These are phyloP conservation scores for Dactylorhiza incarnata DNA, from an alignment of 106 monocot species.

Conservation along the genomic window DNA sequence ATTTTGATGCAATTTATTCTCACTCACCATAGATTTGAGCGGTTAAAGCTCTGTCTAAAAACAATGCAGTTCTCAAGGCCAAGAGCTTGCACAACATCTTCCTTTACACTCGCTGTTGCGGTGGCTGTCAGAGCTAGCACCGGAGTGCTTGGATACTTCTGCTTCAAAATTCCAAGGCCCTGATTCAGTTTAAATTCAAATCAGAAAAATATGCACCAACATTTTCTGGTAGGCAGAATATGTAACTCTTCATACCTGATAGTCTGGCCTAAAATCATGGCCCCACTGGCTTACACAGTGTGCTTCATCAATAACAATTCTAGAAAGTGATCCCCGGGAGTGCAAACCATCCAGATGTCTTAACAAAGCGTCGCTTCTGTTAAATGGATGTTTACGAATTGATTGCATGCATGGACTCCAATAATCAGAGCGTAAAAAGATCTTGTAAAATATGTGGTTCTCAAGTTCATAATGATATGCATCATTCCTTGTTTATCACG, in stretches of 20 bases:
- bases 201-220: slow-evolving; percentile 1
- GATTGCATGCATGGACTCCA: background rate
- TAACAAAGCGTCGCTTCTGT: slow-evolving; percentile 82
- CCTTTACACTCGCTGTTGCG: slow-evolving; percentile 95
- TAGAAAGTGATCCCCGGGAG: slow-evolving; percentile 59
- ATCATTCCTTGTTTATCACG: background rate
- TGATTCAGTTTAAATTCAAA: slow-evolving; percentile 17
- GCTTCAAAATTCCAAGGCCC: slow-evolving; percentile 93
- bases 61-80: slow-evolving; percentile 86
- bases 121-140: slow-evolving; percentile 97
- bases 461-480: background rate
- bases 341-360: slow-evolving; percentile 78
- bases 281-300: slow-evolving; percentile 99
- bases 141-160: slow-evolving; percentile 76
- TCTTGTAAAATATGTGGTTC: background rate
- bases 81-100: slow-evolving; percentile 99
- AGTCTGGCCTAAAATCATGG: slow-evolving; percentile 98
- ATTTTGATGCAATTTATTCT: background rate
- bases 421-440: background rate
- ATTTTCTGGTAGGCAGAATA: background rate
- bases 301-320: slow-evolving; percentile 99
- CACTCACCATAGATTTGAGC: slow-evolving; percentile 78
- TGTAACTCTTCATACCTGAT: slow-evolving; percentile 49
- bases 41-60: slow-evolving; percentile 94
- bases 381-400: slow-evolving; percentile 4